Evolutionary conservation across 225 moss, liverwort and hornwort genomes (phyloP), one percentile per base, ranked within the genome.

Genomic region (Asterella californica): DNA sequence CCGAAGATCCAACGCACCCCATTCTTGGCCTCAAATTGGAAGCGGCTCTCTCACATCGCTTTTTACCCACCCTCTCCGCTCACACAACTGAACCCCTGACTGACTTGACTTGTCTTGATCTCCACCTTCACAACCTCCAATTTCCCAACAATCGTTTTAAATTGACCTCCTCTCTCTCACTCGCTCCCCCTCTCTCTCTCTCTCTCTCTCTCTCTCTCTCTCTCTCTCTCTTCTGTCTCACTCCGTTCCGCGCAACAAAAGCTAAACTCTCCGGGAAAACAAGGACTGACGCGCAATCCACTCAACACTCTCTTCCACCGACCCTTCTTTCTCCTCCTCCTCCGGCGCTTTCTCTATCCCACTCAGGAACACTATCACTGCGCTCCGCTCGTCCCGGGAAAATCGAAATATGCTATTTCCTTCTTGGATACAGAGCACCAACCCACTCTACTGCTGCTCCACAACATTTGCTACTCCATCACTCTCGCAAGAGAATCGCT

Each of bases 1-100:
- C 79, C 17, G 83, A 75, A 27, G 89, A 90, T 59, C 89, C 89
- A 33, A 90, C 85, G 74, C 89, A 90, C 79, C 89, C 89, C 89
- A 89, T 89, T 78, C 74, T 74, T 54, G 24, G 53, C 25, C 64
- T 66, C 54, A 52, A 54, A 15, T 32, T 54, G 72, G 15, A 22
- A 32, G 46, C 63, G 46, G n/a, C 70, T 66, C 73, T 79, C 54
- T 82, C 79, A 82, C 85, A 82, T 81, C 59, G 74, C 84, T 81
- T 77, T 76, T 45, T 50, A 62, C 78, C 25, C 74, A 74, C 74
- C 52, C 74, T 67, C 17, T 25, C 30, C 6, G 1, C 74, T 30
- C 5, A 1, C 29, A 17, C 74, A 17, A 52, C 29, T 12, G 48
- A 74, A 29, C 27, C n/a, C 30, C 53, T 74, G 7, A 74, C 30